Base-by-base conservation (phyloP, 345 rosid genomes). In the Citrus glauca region DNA sequence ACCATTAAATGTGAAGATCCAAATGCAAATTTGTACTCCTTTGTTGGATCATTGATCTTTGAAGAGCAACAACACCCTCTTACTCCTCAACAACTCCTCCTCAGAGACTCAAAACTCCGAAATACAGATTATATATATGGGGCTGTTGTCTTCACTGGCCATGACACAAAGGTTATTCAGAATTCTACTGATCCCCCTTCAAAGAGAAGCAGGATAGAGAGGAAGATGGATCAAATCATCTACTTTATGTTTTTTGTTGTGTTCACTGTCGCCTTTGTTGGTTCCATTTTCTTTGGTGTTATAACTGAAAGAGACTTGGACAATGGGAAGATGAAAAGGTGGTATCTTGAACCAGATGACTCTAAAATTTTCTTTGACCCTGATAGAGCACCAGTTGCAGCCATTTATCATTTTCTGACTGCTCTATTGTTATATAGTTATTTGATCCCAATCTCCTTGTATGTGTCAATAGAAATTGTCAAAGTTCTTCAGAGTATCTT, bases 371-470 rank as follows among this genome's bases (percentile, higher is more conserved):
- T 84, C 87, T 93, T 90, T 59, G 94, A 93, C 48, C 94, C 98
- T 9, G 59, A 81, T 37, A 77, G 72, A 32, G 88, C 86, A 0
- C 77, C 82, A 0, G 7, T 22, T 56, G 98, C 97, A 55, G 84
- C 90, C 11, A 0, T 91, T 75, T 86, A 71, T 84, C 97, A 93
- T 79, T 92, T 93, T 68, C 86, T 95, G 74, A 86, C 97, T 0
- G 92, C 97, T 16, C 40, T 93, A 62, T 83, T 95, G 93, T 60
- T 95, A 6, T 95, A 85, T 76, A 83, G 84, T 67, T 81, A 81
- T 80, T 93, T 95, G 84, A 95, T 95, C 73, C 98, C 98, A 4
- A 93, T 95, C 77, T 95, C 98, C 7, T 84, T 95, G 82, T 95
- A 95, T 68, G 97, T 95, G 56, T 91, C 97, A 0, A 85, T 95